Conservation (phyloP, 2,329 filamentous ascomycete genomes). For the Didymella pomorum region DNA sequence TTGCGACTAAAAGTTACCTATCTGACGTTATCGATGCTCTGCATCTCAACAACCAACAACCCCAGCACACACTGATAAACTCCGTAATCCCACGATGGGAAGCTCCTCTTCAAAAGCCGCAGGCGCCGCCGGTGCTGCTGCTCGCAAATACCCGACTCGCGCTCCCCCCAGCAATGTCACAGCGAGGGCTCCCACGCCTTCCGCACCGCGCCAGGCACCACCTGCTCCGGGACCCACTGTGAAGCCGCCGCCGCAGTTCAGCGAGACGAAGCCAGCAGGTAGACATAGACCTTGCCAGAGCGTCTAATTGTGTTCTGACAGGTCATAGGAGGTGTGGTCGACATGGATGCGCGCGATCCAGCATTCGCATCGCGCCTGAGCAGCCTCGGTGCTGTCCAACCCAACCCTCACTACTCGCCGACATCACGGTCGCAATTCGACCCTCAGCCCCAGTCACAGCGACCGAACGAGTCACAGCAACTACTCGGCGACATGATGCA, state of each 20-base stretch:
- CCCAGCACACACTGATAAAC: slow-evolving; percentile 18
- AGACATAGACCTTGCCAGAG: slow-evolving; percentile 3
- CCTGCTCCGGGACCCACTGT: slow-evolving; percentile 50
- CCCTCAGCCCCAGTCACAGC: slow-evolving; percentile 38
- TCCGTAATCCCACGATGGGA: slow-evolving; percentile 57
- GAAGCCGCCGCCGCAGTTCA: slow-evolving; percentile 52
- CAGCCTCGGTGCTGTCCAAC: slow-evolving; percentile 65
- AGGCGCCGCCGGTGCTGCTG: slow-evolving; percentile 58
- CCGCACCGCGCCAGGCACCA: slow-evolving; percentile 41
- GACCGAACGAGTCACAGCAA: slow-evolving; percentile 13
- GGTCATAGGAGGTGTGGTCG: slow-evolving; percentile 55
- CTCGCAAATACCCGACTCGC: slow-evolving; percentile 65
- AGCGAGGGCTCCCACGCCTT: slow-evolving; percentile 38
- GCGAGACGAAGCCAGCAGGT: slow-evolving; percentile 51
- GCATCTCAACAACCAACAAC: slow-evolving; percentile 35
- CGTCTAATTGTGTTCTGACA: background rate
- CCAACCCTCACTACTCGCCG: slow-evolving; percentile 64
- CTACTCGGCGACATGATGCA: slow-evolving; percentile 44
- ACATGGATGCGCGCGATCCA: slow-evolving; percentile 68
- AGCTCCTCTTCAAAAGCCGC: slow-evolving; percentile 65
- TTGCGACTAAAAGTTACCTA: slow-evolving; percentile 20
- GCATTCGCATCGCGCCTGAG: slow-evolving; percentile 83
- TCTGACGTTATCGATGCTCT: slow-evolving; percentile 36
- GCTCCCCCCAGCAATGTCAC: slow-evolving; percentile 49
- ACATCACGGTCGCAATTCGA: slow-evolving; percentile 60